Base-by-base conservation (phyloP, 257 asterid species). In the Eucommia ulmoides region DNA sequence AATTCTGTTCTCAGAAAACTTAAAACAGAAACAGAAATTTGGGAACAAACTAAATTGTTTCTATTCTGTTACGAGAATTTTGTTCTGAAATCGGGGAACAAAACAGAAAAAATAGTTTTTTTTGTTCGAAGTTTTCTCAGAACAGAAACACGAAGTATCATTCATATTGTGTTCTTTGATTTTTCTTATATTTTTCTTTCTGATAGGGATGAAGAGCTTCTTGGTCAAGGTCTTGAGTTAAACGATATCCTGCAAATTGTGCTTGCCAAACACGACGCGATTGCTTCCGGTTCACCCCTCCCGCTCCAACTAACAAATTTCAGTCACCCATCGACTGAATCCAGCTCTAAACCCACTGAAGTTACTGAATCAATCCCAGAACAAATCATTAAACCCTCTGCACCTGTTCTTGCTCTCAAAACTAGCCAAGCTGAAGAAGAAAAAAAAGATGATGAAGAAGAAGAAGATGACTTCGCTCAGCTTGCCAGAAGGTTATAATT, bases 381-480 rank as follows among this genome's bases (percentile, higher is more conserved):
- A 26, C 51, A 65, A 24, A 65, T 50, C 22, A 58, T 50, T 19
- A 54, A 59, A 48, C 77, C 76, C 68, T 52, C 85, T 50, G 65
- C 74, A 3, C 67, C 74, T 3, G 64, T 49, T 41, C 33, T 73
- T 63, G 64, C 80, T 86, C 25, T 80, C n/a, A 50, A 79, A 62
- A 72, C 93, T 83, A 35, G 89, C 85, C 52, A 53, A 50, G 49
- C 51, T 41, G 82, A 72, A 24, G 94, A 77, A 60, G 93, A 83
- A 72, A 94, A 91, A 63, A 96, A 91, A n/a, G 98, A 91, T 69
- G 29, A 53, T 45, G 93, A 78, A 56, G 94, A 83, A 54, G 93
- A 86, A 74, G 98, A 91, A 62, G 99, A 91, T 18, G 98, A 91
- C 70, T 91, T 91, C 52, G 89, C 96, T 11, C 86, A n/a, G 71